Base-by-base conservation (phyloP, 108 stramenopile genomes). In the Fragilariopsis cylindrus region DNA sequence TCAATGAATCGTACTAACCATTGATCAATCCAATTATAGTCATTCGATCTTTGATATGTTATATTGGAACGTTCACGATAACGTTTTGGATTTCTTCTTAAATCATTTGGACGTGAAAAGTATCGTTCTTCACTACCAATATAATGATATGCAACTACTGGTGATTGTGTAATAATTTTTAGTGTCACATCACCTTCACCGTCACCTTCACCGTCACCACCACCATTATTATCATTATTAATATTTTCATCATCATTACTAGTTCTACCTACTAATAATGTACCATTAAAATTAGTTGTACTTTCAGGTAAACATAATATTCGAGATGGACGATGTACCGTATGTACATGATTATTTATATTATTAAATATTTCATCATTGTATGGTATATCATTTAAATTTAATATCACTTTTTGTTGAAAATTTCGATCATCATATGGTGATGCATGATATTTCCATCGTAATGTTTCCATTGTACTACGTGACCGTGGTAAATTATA, bases 91-190 rank as follows among this genome's bases (percentile, higher is more conserved):
- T 30, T 71, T 5, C 82, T 70, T 43, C 82, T 70, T 8, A 58
- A 49, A 71, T 85, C 80, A 44, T 63, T 12, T 7, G 68, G 74
- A 13, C 84, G 57, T 4, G 65, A 63, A 46, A 62, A 48, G 70
- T 81, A 81, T 4, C 84, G 84, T 53, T 84, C 84, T 49, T 52
- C 54, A 18, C 80, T 76, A 65, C 84, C 84, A 43, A 78, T 9
- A 43, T 85, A 85, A 53, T 85, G 84, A 57, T 72, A 60, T 9
- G 69, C 69, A 13, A 57, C 48, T 47, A 85, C 42, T 21, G 82
- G 82, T 44, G 48, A 68, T 30, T 30, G 30, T 30, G 30, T 30
- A 30, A 30, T 30, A 30, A 30, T 30, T 2, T 30, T 30, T 2
- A 2, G 30, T 30, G 30, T 30, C 2, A 30, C 30, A 30, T 30